Evolutionary conservation across 306 rosid genomes (phyloP), one percentile per base, ranked within the genome.

Genomic region (Hippophae gyantsensis): DNA sequence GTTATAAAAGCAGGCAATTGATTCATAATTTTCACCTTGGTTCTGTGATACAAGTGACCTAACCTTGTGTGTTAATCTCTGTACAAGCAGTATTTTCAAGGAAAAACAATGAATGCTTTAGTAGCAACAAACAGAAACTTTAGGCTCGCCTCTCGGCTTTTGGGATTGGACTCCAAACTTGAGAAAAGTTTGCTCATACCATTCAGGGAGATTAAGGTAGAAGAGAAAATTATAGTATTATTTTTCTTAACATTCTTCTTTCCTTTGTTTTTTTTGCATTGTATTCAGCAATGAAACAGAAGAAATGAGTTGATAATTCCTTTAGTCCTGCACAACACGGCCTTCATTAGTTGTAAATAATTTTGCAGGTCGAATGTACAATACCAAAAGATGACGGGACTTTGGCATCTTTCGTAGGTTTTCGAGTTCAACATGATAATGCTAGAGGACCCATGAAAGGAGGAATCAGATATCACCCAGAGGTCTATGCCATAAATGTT

Each of bases 391-490:
- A 92, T 27, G 93, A 92, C 43, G 98, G 96, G 41, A 78, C 80
- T 5, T 63, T 92, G 72, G 96, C 86, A 14, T 81, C 96, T 13
- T 92, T 76, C 60, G 84, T 92, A 58, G 98, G 98, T n/a, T 92
- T 92, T 65, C 76, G 98, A 59, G 45, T 92, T 66, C 98, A 92
- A 69, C 98, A 92, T 69, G 98, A 92, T 74, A 92, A 92, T 73
- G 96, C 98, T 12, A 92, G 98, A 87, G 98, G 98, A 58, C 98
- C 98, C 60, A 92, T 92, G 98, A 92, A 92, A 76, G 98, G 98
- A 71, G 98, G 98, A 64, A 92, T 92, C 78, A 92, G 98, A 87
- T 92, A 92, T 73, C 98, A 92, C 56, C 96, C 96, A 6, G 98
- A 92, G 98, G 98, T 90, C 62, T 50, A 32, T 32, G 38, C 38